These are phyloP conservation scores for Dimargaris verticillata DNA, from an alignment of 192 early-diverging fungal species.

Conservation along the genomic window DNA sequence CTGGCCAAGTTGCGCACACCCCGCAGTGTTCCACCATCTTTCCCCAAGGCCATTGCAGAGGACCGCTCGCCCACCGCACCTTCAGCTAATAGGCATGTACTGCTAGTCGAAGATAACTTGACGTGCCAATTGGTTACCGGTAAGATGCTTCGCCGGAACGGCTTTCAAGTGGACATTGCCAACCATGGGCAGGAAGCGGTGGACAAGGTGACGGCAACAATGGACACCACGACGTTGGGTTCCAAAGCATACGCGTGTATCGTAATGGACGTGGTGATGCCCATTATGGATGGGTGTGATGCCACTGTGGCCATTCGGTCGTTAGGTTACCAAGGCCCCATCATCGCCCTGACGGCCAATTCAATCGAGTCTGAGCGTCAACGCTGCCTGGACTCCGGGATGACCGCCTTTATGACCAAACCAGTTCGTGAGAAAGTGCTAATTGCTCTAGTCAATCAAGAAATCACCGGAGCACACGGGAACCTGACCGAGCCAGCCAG, in stretches of 20 bases:
- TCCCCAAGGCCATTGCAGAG: too few relatives aligned
- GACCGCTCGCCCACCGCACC: too few relatives aligned
- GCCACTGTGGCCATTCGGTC: constrained; percentile 16
- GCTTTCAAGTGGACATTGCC: constrained; percentile 17
- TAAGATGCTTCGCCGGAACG: constrained; percentile 16
- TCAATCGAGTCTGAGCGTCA: constrained; percentile 18
- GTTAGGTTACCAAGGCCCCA: constrained; percentile 15
- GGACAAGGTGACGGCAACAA: not conserved
- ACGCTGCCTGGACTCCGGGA: constrained; percentile 19
- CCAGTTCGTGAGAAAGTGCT: constrained; percentile 15
- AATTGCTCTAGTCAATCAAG: not conserved
- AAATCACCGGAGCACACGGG: not conserved
- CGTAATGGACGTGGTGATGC: constrained; percentile 21
- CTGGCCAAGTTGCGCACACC: too few relatives aligned
- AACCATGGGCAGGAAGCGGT: constrained; percentile 19
- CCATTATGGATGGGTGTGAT: constrained; percentile 23
- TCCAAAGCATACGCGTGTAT: constrained; percentile 1
- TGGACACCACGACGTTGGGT: not conserved
- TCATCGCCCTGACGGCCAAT: constrained; percentile 23
- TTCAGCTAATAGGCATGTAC: constrained; percentile 2
- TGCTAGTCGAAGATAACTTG: constrained; percentile 26
- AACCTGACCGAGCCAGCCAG: too few relatives aligned
- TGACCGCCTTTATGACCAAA: constrained; percentile 21
- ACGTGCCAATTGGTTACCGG: constrained; percentile 16
- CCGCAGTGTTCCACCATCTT: too few relatives aligned